Evolutionary conservation across 371 early-diverging fungal genomes (phyloP).

Genomic region (Dinochytrium kinnereticum): DNA sequence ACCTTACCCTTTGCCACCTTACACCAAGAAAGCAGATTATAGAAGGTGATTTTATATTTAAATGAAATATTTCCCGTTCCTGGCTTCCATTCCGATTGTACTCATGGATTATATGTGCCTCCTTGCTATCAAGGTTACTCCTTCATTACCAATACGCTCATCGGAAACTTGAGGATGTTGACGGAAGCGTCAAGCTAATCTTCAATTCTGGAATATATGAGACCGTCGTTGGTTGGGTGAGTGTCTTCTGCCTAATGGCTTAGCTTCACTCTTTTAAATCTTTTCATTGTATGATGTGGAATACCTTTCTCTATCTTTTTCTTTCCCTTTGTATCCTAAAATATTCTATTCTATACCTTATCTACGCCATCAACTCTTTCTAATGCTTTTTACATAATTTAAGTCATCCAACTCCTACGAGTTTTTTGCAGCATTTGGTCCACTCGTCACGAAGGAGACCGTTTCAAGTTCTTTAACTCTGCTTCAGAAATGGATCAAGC

Average conservation of each 20-base stretch:
- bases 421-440: conserved; percentile 75
- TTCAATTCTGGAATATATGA: conserved; percentile 67
- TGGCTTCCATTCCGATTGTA: too few species aligned
- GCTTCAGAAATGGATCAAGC: conserved; percentile 73
- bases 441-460: conserved; percentile 68
- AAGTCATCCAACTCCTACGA: conserved; percentile 74
- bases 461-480: conserved; percentile 67
- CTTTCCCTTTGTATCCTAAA: too few species aligned
- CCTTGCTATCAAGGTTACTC: conserved; percentile 50
- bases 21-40: conserved; percentile 42
- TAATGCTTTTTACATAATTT: not conserved
- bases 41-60: too few species aligned
- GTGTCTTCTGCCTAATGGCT: not conserved
- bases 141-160: conserved; percentile 67
- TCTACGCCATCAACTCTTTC: not conserved
- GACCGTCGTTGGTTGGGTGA: conserved; percentile 75
- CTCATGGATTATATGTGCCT: not conserved
- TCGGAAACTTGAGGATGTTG: conserved; percentile 31
- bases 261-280: too few species aligned
- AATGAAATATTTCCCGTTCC: too few species aligned
- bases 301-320: too few species aligned
- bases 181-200: conserved; percentile 58
- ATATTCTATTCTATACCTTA: too few species aligned
- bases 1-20: conserved; percentile 40
- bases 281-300: too few species aligned